Evolutionary conservation across 2,329 filamentous ascomycete species (phyloP).

Genomic region (Fusarium sp.): DNA sequence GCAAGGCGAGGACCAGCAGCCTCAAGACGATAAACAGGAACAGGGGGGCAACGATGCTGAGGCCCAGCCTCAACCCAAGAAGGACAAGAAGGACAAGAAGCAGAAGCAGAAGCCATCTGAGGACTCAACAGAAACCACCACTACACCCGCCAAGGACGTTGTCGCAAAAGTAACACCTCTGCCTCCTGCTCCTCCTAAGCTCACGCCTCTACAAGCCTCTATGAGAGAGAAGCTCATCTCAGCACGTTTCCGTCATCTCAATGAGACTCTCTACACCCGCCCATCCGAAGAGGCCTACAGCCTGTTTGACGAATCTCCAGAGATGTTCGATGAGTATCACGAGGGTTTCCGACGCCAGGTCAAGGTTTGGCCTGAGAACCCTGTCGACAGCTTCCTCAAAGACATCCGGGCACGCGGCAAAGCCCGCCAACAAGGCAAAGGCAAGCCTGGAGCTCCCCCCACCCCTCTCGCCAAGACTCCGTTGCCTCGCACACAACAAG

Average conservation of each 20-base stretch:
- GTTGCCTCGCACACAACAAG: constrained; percentile 78
- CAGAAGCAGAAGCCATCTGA: constrained; percentile 39
- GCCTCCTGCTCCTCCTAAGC: constrained; percentile 65
- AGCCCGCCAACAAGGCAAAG: constrained; percentile 54
- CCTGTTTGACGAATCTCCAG: constrained; percentile 86
- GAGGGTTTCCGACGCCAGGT: constrained; percentile 96
- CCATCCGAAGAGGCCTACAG: constrained; percentile 85
- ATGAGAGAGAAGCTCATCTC: constrained; percentile 97
- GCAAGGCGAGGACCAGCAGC: constrained; percentile 41
- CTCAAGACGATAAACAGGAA: constrained; percentile 27
- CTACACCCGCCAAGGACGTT: constrained; percentile 40
- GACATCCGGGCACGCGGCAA: constrained; percentile 77
- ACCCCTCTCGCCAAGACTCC: constrained; percentile 55
- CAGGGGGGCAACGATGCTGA: constrained; percentile 26
- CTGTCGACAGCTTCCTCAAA: constrained; percentile 86
- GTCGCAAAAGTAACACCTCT: constrained; percentile 49
- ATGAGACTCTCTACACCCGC: constrained; percentile 95
- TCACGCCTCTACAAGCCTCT: constrained; percentile 91
- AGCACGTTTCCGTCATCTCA: constrained; percentile 95
- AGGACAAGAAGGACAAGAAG: constrained; percentile 55
- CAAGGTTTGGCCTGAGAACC: constrained; percentile 95
- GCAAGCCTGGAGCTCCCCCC: constrained; percentile 47
- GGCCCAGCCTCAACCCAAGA: constrained; percentile 49
- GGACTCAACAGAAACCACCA: constrained; percentile 19
- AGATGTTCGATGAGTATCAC: constrained; percentile 97